A percentile compares a stretch with the other conserved stretches of the same genome.
These are phyloP conservation scores for Corylus avellana DNA, from an alignment of 306 rosid species.

Conservation along the genomic window DNA sequence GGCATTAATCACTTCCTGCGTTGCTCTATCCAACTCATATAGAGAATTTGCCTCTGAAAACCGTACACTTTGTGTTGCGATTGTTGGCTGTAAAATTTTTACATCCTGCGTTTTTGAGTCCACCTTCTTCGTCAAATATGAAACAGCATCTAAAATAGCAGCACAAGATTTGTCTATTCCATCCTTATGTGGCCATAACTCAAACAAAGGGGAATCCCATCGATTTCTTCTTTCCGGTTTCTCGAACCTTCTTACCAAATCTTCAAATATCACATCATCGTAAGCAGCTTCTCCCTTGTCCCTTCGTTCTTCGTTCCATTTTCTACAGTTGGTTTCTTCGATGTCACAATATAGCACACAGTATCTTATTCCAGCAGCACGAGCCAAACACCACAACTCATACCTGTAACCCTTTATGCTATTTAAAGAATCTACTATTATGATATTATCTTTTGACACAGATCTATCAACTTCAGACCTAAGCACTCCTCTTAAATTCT, in stretches of 20 bases:
- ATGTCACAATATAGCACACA: constrained; percentile 80
- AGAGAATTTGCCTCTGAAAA: constrained; percentile 83
- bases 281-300: constrained; percentile 65
- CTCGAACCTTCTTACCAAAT: constrained; percentile 84
- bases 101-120: constrained; percentile 83
- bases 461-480: constrained; percentile 94
- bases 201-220: constrained; percentile 95
- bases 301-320: constrained; percentile 79
- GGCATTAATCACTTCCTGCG: constrained; percentile 77
- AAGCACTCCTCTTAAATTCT: constrained; percentile 86
- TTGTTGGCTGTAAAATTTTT: constrained; percentile 85
- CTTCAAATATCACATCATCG: constrained; percentile 70
- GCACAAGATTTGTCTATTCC: constrained; percentile 59
- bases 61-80: constrained; percentile 73
- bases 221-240: constrained; percentile 81
- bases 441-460: constrained; percentile 62
- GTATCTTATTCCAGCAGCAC: constrained; percentile 80
- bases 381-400: constrained; percentile 96
- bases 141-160: constrained; percentile 60
- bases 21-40: constrained; percentile 81
- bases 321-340: constrained; percentile 64
- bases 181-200: constrained; percentile 72
- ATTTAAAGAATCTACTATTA: constrained; percentile 84
- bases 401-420: constrained; percentile 91
- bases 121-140: constrained; percentile 64